Evolutionary conservation across 257 asterid species (phyloP).

Genomic region (Solanum ossicruentum): DNA sequence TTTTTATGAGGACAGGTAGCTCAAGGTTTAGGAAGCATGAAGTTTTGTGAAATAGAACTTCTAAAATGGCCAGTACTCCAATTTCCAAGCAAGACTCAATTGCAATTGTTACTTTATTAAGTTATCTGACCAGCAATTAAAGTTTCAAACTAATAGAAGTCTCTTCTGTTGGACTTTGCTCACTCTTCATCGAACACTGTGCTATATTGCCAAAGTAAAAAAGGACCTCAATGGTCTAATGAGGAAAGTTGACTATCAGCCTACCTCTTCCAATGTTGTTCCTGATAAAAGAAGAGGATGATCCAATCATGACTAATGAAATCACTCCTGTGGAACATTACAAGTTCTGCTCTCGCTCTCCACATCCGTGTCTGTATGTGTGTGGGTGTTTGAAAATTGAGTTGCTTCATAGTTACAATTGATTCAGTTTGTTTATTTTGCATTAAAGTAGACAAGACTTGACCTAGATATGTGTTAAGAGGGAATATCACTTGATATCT

Average conservation of each 20-base stretch:
- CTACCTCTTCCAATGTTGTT: background rate
- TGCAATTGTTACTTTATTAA: background rate
- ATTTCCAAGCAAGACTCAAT: background rate
- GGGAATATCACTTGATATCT: background rate
- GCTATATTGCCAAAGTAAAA: background rate
- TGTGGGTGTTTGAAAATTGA: background rate
- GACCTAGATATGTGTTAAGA: background rate
- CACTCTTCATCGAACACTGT: background rate
- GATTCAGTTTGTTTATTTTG: background rate
- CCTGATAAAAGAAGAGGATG: background rate
- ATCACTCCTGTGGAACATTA: background rate
- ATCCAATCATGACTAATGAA: background rate
- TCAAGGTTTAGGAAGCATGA: background rate
- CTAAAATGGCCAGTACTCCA: background rate
- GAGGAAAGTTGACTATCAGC: background rate
- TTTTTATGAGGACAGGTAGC: background rate
- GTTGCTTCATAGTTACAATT: background rate
- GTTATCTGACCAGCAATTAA: background rate
- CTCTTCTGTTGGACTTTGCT: background rate
- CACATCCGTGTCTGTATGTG: background rate
- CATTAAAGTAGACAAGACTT: background rate
- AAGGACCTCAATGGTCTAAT: background rate
- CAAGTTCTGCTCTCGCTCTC: background rate
- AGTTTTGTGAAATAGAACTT: background rate
- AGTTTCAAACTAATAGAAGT: background rate